phyloP scores from a whole-genome alignment of 1,284 basidiomycete species.

The Takashimella koratensis region DNA sequence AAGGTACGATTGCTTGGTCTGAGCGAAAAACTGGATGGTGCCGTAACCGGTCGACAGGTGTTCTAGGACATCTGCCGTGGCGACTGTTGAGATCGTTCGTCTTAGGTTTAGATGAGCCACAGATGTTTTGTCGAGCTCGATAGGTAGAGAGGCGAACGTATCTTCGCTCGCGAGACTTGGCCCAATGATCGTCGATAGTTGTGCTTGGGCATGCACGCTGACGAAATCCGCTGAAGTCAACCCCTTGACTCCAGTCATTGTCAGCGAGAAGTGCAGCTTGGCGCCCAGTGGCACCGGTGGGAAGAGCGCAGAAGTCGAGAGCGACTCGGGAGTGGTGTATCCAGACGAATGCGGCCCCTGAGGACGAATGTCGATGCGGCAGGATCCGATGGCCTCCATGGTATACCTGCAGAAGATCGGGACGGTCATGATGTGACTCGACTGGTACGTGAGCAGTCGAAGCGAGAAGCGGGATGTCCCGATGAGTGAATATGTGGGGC shows the following conservation, averaged over 20 bases:
- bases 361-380: slow-evolving; percentile 57
- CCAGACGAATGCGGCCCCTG: slow-evolving; percentile 24
- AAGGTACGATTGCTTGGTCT: slow-evolving; percentile 72
- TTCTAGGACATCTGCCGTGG: slow-evolving; percentile 66
- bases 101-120: slow-evolving; percentile 75
- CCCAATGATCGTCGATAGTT: slow-evolving; percentile 75
- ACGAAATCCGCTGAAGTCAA: slow-evolving; percentile 79
- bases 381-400: slow-evolving; percentile 87
- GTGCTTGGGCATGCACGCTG: slow-evolving; percentile 75
- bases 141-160: slow-evolving; percentile 67
- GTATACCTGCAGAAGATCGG: slow-evolving; percentile 91
- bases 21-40: slow-evolving; percentile 82
- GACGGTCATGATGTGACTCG: slow-evolving; percentile 68
- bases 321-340: slow-evolving; percentile 33
- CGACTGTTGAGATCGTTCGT: slow-evolving; percentile 71
- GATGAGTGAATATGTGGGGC: slow-evolving; percentile 85
- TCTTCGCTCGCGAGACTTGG: slow-evolving; percentile 68
- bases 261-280: slow-evolving; percentile 75
- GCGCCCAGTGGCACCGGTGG: slow-evolving; percentile 59
- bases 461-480: slow-evolving; percentile 82
- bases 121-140: slow-evolving; percentile 69
- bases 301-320: slow-evolving; percentile 5
- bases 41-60: slow-evolving; percentile 72
- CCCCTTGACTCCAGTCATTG: slow-evolving; percentile 79
- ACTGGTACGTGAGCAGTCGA: slow-evolving; percentile 68